These are phyloP conservation scores for Pyricularia pennisetigena DNA, from an alignment of 2,329 filamentous ascomycete genomes.

Conservation along the genomic window DNA sequence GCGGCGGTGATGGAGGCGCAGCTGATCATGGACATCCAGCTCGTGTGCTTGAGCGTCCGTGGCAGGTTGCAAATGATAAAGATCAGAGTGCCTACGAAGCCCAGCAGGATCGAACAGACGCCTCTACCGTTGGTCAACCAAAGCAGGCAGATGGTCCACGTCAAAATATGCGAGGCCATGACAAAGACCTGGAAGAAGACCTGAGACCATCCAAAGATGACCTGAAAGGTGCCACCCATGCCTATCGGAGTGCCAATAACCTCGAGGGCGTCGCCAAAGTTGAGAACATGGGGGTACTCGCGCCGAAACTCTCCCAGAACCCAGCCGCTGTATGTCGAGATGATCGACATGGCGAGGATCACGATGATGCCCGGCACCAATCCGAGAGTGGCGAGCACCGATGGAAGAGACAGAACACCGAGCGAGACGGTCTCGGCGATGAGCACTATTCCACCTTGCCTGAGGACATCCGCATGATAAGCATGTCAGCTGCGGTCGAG, in stretches of 20 bases:
- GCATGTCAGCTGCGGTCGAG: neutral
- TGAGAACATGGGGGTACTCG: slow-evolving; percentile 56
- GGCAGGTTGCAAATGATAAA: slow-evolving; percentile 51
- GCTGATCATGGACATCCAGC: slow-evolving; percentile 49
- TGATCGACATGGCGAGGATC: slow-evolving; percentile 54
- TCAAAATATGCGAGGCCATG: slow-evolving; percentile 60
- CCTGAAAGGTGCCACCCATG: slow-evolving; percentile 43
- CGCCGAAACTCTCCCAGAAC: slow-evolving; percentile 58
- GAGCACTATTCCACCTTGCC: slow-evolving; percentile 33
- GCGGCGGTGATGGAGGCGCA: slow-evolving; percentile 48
- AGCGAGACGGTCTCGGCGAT: slow-evolving; percentile 35
- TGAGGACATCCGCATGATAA: slow-evolving; percentile 8
- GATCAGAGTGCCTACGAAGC: slow-evolving; percentile 45
- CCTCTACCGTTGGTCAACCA: slow-evolving; percentile 44
- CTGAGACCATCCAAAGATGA: slow-evolving; percentile 49
- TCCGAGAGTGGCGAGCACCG: slow-evolving; percentile 61
- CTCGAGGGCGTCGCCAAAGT: slow-evolving; percentile 56
- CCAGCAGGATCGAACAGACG: slow-evolving; percentile 55
- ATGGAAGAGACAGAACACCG: slow-evolving; percentile 62
- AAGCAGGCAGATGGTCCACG: slow-evolving; percentile 58
- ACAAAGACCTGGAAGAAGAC: slow-evolving; percentile 56
- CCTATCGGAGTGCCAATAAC: slow-evolving; percentile 36
- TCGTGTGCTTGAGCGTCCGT: slow-evolving; percentile 51
- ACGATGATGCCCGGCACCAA: slow-evolving; percentile 64
- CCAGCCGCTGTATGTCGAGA: slow-evolving; percentile 55